Conservation (phyloP, 768 basidiomycete genomes). For the Boletus pseudo-olivaceus region DNA sequence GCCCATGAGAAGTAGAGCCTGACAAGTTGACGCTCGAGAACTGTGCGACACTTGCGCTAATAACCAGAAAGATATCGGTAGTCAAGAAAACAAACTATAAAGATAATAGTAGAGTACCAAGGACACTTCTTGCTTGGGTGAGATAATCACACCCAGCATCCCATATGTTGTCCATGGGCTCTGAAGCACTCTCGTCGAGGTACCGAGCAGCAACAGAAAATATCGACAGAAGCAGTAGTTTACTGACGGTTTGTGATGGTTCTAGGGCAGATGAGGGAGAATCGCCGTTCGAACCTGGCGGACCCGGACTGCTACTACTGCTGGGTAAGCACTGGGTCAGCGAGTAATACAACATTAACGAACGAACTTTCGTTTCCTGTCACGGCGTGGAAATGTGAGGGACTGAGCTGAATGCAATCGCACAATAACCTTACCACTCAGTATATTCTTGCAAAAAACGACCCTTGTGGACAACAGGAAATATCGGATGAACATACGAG, state of each 20-base stretch:
- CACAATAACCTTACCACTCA: conserved; percentile 38
- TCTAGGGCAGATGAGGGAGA: conserved; percentile 34
- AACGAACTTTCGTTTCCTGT: conserved; percentile 31
- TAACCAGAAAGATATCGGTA: conserved; percentile 6
- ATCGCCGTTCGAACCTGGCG: conserved; percentile 16
- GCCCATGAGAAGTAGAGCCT: conserved; percentile 74
- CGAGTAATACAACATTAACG: background rate
- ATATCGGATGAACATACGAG: conserved; percentile 77
- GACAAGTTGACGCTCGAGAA: conserved; percentile 72
- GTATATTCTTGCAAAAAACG: conserved; percentile 66
- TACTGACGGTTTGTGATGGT: conserved; percentile 60
- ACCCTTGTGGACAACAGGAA: conserved; percentile 74
- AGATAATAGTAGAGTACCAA: conserved; percentile 45
- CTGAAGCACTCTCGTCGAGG: conserved; percentile 44
- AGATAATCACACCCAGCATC: conserved; percentile 66
- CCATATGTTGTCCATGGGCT: conserved; percentile 58
- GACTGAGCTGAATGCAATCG: background rate
- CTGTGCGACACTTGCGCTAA: conserved; percentile 63
- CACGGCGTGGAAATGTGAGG: background rate
- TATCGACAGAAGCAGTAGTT: conserved; percentile 72
- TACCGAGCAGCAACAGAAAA: conserved; percentile 81
- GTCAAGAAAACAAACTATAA: background rate
- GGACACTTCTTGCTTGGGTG: conserved; percentile 54
- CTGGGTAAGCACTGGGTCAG: conserved; percentile 16
- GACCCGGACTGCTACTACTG: conserved; percentile 36